Base-by-base conservation (phyloP, 129 eudicot genomes). In the Deinandra increscens region DNA sequence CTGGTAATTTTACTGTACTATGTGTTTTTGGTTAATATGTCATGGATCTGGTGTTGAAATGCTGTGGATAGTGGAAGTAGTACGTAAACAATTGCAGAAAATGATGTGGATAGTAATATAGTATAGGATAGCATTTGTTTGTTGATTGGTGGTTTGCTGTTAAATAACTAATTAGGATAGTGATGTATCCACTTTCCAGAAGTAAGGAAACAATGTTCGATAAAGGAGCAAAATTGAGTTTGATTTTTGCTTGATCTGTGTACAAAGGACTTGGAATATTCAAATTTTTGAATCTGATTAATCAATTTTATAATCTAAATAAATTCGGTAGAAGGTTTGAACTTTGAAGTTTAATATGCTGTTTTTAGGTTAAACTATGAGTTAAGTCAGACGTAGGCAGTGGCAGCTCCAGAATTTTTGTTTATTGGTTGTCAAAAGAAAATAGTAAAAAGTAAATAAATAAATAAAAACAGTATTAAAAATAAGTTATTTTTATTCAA, bases 1-100 rank as follows among this genome's bases (percentile, higher is more conserved):
- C 97, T 38, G 97, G 97, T 90, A 81, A 48, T 26, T 42, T 9
- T 36, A 6, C 41, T 38, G 26, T 13, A 3, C 0, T 2, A 14
- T 64, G 6, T 37, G 3, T 51, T 76, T 65, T 4, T 10, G 0
- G 2, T 42, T 46, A 26, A 19, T 53, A 22, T 12, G 6, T 65
- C 4, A 13, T 77, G 75, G 81, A 77, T 77, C 66, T 69, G 62
- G 20, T 9, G 64, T 34, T 46, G 3, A 43, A 29, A 29, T 71
- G 23, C 6, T 9, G 67, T 58, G 58, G 17, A 58, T 58, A 23
- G 56, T 39, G 17, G 42, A 54, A 56, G 9, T 36, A 11, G n/a
- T 39, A 7, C 2, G 10, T 20, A 6, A 9, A 44, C 18, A 3
- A 43, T 60, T 8, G 15, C 15, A 3, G 31, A 26, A 26, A 26